A percentile compares a stretch with the other conserved stretches of the same genome.
phyloP scores from a whole-genome alignment of 2,329 filamentous ascomycete genomes.

The Botrytis squamosa region DNA sequence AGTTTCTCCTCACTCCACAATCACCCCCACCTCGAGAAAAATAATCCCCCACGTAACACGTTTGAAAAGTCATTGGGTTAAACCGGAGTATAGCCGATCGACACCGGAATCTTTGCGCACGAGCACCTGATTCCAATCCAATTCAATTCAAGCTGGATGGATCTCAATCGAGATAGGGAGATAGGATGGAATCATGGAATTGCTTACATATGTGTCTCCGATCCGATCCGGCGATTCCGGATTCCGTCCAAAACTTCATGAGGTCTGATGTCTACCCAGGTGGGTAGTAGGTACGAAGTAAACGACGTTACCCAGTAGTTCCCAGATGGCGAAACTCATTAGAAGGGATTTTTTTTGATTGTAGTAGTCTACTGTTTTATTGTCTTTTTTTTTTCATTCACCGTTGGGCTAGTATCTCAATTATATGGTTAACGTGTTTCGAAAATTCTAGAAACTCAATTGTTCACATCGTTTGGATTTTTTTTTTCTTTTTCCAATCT shows the following conservation, averaged over 20 bases:
- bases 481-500: background rate
- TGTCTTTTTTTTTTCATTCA: background rate
- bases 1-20: background rate
- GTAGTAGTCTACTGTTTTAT: background rate
- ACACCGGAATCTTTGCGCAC: background rate
- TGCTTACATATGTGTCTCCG: background rate
- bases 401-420: background rate
- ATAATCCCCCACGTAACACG: background rate
- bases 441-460: background rate
- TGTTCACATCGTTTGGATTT: background rate
- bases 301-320: background rate
- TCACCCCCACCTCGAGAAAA: background rate
- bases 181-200: background rate
- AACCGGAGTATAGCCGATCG: background rate
- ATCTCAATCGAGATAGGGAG: background rate
- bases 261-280: background rate
- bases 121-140: background rate
- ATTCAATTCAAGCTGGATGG: background rate
- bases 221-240: background rate
- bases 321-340: background rate
- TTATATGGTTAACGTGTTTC: background rate
- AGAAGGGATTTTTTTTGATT: background rate
- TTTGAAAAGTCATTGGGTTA: background rate
- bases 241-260: background rate
- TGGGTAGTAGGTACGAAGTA: background rate